Conservation (phyloP, 2,329 filamentous ascomycete genomes). For the Ophiostoma himal-ulmi region DNA sequence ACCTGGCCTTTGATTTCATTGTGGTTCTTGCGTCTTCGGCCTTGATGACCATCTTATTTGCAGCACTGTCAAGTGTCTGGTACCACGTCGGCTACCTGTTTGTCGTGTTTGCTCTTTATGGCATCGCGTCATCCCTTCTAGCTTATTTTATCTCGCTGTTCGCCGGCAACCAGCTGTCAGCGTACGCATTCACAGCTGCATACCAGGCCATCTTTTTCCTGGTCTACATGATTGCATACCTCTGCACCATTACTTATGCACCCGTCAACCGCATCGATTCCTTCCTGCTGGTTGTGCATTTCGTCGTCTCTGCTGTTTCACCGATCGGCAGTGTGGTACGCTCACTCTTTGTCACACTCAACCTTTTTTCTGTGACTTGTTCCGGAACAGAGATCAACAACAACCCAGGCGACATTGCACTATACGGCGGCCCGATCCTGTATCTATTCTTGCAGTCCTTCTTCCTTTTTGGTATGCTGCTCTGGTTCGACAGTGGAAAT, state of each 20-base stretch:
- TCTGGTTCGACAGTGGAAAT: conserved; percentile 76
- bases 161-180: conserved; percentile 69
- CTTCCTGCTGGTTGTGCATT: conserved; percentile 65
- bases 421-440: conserved; percentile 78
- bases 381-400: conserved; percentile 55
- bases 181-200: conserved; percentile 77
- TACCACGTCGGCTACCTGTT: conserved; percentile 79
- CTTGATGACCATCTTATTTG: conserved; percentile 64
- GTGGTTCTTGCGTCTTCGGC: conserved; percentile 64
- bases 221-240: conserved; percentile 64
- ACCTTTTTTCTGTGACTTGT: conserved; percentile 78
- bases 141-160: conserved; percentile 79
- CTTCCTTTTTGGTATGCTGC: conserved; percentile 62
- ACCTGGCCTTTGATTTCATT: conserved; percentile 71
- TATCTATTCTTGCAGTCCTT: conserved; percentile 73
- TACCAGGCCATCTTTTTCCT: conserved; percentile 68
- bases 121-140: conserved; percentile 67
- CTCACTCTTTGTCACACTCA: conserved; percentile 69
- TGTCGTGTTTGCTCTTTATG: conserved; percentile 73
- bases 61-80: conserved; percentile 59
- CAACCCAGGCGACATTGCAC: conserved; percentile 63
- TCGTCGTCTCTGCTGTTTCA: conserved; percentile 64
- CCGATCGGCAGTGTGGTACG: conserved; percentile 72
- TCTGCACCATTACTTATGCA: conserved; percentile 68
- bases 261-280: conserved; percentile 63